Base-by-base conservation (phyloP, 768 basidiomycete genomes). In the Candolleomyces eurysporus region DNA sequence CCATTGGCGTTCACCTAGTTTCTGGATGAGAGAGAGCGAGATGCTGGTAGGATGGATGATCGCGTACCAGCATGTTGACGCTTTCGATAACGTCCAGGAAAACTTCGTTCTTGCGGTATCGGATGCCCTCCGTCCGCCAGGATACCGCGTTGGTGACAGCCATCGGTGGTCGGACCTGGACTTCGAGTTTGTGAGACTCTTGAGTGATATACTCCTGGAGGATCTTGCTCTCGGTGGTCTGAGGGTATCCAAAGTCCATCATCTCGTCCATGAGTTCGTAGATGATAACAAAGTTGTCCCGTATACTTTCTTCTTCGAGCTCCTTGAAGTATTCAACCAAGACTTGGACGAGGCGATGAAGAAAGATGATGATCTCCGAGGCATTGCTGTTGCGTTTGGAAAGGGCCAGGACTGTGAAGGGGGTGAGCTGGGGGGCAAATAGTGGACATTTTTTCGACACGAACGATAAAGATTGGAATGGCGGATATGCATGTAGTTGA, bases 211-310 rank as follows among this genome's bases (percentile, higher is more conserved):
- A 98, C 89, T 98, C 96, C 76, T 98, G 96, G 56, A 98, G 76
- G 67, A 98, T 99, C 82, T 99, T 98, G 83, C 92, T 94, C 79
- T 99, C 97, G 16, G 97, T 98, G 46, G 96, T 99, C 75, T 98
- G 97, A 0, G 97, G 96, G 72, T 90, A 98, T 8, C 97, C 97
- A 76, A 97, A 99, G 79, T 99, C 97, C 95, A 98, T 98, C 94
- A 98, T 98, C 80, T 99, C 97, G 69, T 98, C 96, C 80, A 99
- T 84, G 58, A 98, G 85, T 72, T 98, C 96, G 74, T 97, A 99
- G 55, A 99, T 97, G 71, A 99, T 97, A 45, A 99, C 97, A 71
- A 99, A 99, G 71, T 99, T 99, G 76, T 99, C 97, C 8, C 97
- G 84, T 71, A 99, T 98, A 52, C 94, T 96, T 79, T 99, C 97